These are phyloP conservation scores for Millerozyma acaciae DNA, from an alignment of 805 yeast genomes.

Conservation along the genomic window DNA sequence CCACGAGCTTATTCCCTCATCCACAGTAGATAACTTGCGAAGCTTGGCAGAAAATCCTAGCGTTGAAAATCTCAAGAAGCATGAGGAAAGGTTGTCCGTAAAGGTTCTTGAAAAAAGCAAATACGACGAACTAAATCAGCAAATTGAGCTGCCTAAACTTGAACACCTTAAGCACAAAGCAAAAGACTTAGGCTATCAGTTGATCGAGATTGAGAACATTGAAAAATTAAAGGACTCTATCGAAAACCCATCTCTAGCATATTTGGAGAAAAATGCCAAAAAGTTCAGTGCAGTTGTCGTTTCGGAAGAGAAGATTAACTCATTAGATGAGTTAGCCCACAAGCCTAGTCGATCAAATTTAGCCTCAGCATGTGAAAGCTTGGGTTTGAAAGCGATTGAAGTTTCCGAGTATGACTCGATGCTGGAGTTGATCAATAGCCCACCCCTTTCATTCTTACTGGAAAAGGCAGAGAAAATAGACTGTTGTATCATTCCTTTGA, in stretches of 20 bases:
- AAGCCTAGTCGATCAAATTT: too few species aligned
- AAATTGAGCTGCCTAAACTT: conserved; percentile 18
- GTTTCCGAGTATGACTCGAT: conserved; percentile 6
- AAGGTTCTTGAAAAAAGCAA: conserved; percentile 17
- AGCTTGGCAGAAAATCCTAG: neutral
- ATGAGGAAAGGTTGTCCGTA: conserved; percentile 16
- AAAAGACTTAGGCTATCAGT: conserved; percentile 4
- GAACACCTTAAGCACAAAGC: conserved; percentile 23
- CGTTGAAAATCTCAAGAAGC: conserved; percentile 17
- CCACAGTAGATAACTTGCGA: conserved; percentile 13
- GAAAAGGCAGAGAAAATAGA: conserved; percentile 14
- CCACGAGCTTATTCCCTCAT: conserved; percentile 15
- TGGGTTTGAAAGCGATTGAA: conserved; percentile 5
- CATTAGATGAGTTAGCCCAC: conserved; percentile 11
- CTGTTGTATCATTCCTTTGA: conserved; percentile 10
- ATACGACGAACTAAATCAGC: conserved; percentile 13
- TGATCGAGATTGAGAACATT: conserved; percentile 6
- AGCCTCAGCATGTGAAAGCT: too few species aligned
- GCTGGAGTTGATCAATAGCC: conserved; percentile 14
- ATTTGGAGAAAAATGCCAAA: conserved; percentile 14
- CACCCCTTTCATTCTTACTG: conserved; percentile 12
- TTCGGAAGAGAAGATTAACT: conserved; percentile 7
- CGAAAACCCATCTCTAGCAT: conserved; percentile 17
- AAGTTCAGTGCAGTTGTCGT: conserved; percentile 6
- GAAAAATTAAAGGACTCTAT: conserved; percentile 7